phyloP scores from a whole-genome alignment of 1,284 basidiomycete species.

The Ceratobasidium theobromae region DNA sequence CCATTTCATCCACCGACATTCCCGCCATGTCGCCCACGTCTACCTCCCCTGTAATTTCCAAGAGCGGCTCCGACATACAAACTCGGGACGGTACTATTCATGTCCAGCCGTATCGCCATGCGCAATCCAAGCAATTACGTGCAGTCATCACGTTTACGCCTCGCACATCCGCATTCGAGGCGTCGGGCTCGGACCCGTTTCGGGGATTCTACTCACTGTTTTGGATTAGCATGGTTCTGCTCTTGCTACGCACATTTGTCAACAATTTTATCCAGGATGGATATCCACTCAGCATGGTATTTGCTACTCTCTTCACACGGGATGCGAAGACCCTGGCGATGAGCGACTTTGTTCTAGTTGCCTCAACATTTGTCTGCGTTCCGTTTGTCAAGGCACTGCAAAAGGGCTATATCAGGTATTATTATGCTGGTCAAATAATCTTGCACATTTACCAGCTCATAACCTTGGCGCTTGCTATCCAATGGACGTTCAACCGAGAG shows the following conservation, averaged over 20 bases:
- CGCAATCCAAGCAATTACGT: conserved; percentile 66
- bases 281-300: conserved; percentile 74
- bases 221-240: conserved; percentile 71
- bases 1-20: conserved; percentile 1
- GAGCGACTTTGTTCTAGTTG: conserved; percentile 80
- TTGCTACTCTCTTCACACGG: conserved; percentile 85
- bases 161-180: conserved; percentile 79
- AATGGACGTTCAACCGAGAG: conserved; percentile 75
- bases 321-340: conserved; percentile 83
- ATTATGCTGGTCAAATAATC: conserved; percentile 68
- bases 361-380: conserved; percentile 72
- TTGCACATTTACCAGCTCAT: conserved; percentile 78
- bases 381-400: conserved; percentile 78
- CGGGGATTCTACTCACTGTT: conserved; percentile 94
- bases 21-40: conserved; percentile 13
- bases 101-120: conserved; percentile 65
- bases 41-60: conserved; percentile 33
- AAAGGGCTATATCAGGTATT: conserved; percentile 76
- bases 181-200: conserved; percentile 78
- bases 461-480: conserved; percentile 70
- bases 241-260: conserved; percentile 75
- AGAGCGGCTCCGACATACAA: conserved; percentile 36
- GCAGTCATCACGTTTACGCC: conserved; percentile 83
- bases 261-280: conserved; percentile 75
- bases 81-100: conserved; percentile 49